These are phyloP conservation scores for Hirschfeldia incana DNA, from an alignment of 345 rosid genomes.

Conservation along the genomic window DNA sequence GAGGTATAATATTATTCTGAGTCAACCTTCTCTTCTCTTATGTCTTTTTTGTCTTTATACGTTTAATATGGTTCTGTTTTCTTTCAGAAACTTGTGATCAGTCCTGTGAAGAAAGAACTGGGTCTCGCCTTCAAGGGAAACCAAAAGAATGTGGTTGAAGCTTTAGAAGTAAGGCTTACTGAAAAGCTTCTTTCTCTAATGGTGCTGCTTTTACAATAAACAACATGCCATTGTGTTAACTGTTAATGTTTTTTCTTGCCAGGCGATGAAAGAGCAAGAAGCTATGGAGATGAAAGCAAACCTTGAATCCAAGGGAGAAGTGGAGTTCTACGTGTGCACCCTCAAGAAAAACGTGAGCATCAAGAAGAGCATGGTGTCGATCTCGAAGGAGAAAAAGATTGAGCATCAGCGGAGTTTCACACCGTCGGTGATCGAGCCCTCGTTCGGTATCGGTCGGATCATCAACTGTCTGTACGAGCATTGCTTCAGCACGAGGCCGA, in stretches of 20 bases:
- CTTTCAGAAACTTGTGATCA: conserved; percentile 73
- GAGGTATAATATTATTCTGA: conserved; percentile 52
- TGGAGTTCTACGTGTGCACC: conserved; percentile 74
- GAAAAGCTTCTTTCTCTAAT: background rate
- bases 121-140: conserved; percentile 86
- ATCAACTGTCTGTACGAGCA: conserved; percentile 91
- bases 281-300: conserved; percentile 81
- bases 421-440: conserved; percentile 93
- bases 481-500: conserved; percentile 79
- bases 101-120: conserved; percentile 78
- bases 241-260: background rate
- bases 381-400: conserved; percentile 85
- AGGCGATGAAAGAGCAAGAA: conserved; percentile 92
- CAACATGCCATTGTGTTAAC: background rate
- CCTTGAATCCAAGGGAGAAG: conserved; percentile 81
- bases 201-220: background rate
- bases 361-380: conserved; percentile 81
- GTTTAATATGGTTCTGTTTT: background rate
- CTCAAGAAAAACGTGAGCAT: conserved; percentile 62
- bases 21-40: background rate
- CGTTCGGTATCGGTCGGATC: conserved; percentile 93
- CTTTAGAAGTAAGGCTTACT: conserved; percentile 56
- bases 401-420: conserved; percentile 89
- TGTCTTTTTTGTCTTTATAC: background rate
- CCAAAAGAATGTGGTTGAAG: conserved; percentile 80